Evolutionary conservation across 495 filamentous ascomycete genomes (phyloP).

Genomic region (Penicillium samsonianum): DNA sequence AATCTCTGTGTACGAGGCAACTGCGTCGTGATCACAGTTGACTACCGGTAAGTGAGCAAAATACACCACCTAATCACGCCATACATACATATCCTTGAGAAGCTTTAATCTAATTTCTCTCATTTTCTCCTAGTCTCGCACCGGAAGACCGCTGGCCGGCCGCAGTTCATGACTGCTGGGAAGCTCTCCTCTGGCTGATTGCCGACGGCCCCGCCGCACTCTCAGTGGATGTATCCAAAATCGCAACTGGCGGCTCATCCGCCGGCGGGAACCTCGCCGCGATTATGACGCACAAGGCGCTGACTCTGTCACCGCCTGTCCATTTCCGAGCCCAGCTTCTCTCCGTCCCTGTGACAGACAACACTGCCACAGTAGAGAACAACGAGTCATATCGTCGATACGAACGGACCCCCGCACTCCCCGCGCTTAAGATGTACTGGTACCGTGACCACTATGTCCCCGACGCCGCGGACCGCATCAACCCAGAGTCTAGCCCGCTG

Average conservation of each 20-base stretch:
- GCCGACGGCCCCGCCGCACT: conserved; percentile 41
- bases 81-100: not conserved
- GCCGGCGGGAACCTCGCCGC: conserved; percentile 58
- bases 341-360: conserved; percentile 60
- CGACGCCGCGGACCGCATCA: conserved; percentile 39
- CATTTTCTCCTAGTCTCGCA: conserved; percentile 36
- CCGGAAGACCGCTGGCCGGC: conserved; percentile 59
- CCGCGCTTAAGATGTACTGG: conserved; percentile 59
- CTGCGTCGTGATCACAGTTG: conserved; percentile 56
- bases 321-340: conserved; percentile 54
- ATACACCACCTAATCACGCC: conserved; percentile 14
- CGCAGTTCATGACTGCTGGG: conserved; percentile 59
- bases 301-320: conserved; percentile 42
- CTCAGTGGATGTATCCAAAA: conserved; percentile 44
- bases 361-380: conserved; percentile 49
- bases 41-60: conserved; percentile 50
- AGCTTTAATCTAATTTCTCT: not conserved
- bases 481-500: conserved; percentile 57
- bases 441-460: conserved; percentile 60
- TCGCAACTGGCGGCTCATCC: conserved; percentile 57
- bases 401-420: conserved; percentile 51
- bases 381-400: conserved; percentile 52
- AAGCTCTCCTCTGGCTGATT: conserved; percentile 56
- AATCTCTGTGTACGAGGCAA: conserved; percentile 52
- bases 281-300: conserved; percentile 56